phyloP scores from a whole-genome alignment of 192 early-diverging fungal species.

The Umbelopsis sp. region DNA sequence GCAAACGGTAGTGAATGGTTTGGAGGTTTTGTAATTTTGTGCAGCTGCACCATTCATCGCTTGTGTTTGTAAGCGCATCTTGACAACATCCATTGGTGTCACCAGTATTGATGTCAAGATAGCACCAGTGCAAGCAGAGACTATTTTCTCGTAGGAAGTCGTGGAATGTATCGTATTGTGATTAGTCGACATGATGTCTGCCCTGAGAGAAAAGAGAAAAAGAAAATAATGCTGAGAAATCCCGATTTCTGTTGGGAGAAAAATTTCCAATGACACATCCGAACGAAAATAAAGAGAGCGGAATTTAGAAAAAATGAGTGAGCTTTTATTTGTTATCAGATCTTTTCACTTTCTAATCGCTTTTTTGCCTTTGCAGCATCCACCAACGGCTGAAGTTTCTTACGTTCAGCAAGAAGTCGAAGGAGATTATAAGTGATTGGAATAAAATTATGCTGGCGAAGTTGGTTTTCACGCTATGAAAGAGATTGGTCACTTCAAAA shows the following conservation, averaged over 20 bases:
- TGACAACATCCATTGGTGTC: slow-evolving; percentile 87
- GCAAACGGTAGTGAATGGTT: not conserved
- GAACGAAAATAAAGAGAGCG: no score
- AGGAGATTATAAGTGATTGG: slow-evolving; percentile 71
- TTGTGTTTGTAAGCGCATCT: slow-evolving; percentile 79
- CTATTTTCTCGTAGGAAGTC: slow-evolving; percentile 64
- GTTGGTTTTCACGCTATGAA: slow-evolving; percentile 60
- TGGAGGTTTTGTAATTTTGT: not conserved
- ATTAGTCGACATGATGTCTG: not conserved
- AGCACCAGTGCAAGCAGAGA: slow-evolving; percentile 84
- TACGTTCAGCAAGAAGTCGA: slow-evolving; percentile 58
- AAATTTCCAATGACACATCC: not conserved
- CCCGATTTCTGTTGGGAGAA: not conserved
- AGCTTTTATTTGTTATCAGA: not conserved
- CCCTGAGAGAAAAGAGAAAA: not conserved
- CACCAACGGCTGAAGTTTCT: slow-evolving; percentile 48
- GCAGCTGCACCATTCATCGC: slow-evolving; percentile 18
- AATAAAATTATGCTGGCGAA: slow-evolving; percentile 79
- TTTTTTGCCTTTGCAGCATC: slow-evolving; percentile 46
- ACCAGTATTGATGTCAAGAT: slow-evolving; percentile 80
- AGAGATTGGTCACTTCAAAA: no score
- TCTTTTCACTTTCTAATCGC: not conserved
- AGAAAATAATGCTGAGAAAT: not conserved
- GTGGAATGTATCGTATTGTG: slow-evolving; percentile 21
- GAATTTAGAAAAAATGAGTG: not conserved